These are phyloP conservation scores for Phytophthora hibernalis DNA, from an alignment of 352 stramenopile genomes.

Conservation along the genomic window DNA sequence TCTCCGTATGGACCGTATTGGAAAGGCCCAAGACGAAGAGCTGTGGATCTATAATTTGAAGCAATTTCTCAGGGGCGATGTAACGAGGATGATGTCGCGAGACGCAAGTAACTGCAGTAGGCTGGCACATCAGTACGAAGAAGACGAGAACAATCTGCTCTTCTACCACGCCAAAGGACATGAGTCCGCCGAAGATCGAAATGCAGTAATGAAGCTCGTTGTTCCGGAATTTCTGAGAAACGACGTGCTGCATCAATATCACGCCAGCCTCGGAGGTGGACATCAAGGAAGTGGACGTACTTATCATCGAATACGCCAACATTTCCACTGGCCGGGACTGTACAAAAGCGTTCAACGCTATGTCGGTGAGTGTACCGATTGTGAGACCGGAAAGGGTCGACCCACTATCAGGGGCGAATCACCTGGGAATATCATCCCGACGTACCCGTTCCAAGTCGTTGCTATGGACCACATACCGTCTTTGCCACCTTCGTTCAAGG, in stretches of 20 bases:
- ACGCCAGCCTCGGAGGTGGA: constrained; percentile 4
- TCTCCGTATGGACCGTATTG: too few relatives aligned
- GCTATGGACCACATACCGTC: not conserved
- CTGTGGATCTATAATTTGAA: too few relatives aligned
- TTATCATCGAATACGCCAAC: not conserved
- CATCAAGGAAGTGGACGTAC: constrained; percentile 20
- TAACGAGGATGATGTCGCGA: too few relatives aligned
- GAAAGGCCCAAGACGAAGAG: too few relatives aligned
- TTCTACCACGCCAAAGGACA: too few relatives aligned
- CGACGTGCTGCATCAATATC: constrained; percentile 19
- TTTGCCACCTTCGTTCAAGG: not conserved
- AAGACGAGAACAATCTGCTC: too few relatives aligned
- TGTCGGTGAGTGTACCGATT: not conserved
- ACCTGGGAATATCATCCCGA: not conserved
- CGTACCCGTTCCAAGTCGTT: not conserved
- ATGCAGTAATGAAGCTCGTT: not conserved
- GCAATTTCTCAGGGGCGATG: too few relatives aligned
- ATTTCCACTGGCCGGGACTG: constrained; percentile 13
- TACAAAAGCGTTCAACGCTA: not conserved
- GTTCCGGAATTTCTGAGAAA: constrained; percentile 3
- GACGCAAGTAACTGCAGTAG: too few relatives aligned
- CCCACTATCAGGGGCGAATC: not conserved
- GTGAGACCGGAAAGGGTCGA: too few relatives aligned
- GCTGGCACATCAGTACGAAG: too few relatives aligned
- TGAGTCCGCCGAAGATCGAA: too few relatives aligned